A percentile compares a stretch with the other conserved stretches of the same genome.
These are phyloP conservation scores for Kwoniella pini DNA, from an alignment of 768 basidiomycete species.

Conservation along the genomic window DNA sequence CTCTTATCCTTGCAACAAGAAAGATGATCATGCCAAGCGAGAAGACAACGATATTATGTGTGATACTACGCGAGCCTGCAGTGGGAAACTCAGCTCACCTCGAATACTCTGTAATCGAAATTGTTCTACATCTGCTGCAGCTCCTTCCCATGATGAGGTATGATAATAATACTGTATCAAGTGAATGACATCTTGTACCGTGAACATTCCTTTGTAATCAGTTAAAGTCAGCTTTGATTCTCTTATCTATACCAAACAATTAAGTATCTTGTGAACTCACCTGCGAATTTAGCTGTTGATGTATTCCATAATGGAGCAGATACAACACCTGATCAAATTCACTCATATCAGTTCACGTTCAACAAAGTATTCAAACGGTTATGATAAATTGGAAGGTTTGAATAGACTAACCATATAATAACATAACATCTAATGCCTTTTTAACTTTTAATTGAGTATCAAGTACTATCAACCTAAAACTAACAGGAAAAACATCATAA, in stretches of 20 bases:
- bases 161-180: conserved; percentile 98
- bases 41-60: too few species aligned
- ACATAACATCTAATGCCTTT: conserved; percentile 78
- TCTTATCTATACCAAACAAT: neutral
- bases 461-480: conserved; percentile 92
- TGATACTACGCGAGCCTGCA: neutral
- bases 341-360: neutral
- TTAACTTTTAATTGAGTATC: conserved; percentile 95
- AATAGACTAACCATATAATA: conserved; percentile 60
- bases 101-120: conserved; percentile 84
- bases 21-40: too few species aligned
- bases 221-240: conserved; percentile 15
- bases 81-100: conserved; percentile 60
- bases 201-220: conserved; percentile 76
- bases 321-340: conserved; percentile 71
- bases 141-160: conserved; percentile 76
- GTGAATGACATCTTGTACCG: conserved; percentile 98
- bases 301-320: conserved; percentile 99
- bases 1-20: too few species aligned
- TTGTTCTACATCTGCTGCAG: conserved; percentile 85
- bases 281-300: conserved; percentile 81
- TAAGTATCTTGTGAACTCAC: conserved; percentile 28
- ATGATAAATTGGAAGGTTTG: neutral
- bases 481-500: conserved; percentile 97
- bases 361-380: too few species aligned